Base-by-base conservation (phyloP, 2,329 filamentous ascomycete genomes). In the Penicillium sp. region DNA sequence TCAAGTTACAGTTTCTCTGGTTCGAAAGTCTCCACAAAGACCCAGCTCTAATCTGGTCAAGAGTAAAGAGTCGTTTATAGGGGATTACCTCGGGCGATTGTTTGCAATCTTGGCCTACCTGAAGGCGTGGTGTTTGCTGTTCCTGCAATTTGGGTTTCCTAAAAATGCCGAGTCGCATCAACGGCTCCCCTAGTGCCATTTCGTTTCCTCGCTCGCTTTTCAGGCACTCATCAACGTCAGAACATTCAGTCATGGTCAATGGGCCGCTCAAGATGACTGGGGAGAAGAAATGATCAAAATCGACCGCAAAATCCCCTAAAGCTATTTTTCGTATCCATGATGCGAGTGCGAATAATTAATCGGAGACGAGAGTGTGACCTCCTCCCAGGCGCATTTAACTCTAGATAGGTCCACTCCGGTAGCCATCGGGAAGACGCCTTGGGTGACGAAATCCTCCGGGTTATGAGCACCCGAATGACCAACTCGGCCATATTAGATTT, bases 281-380 rank as follows among this genome's bases (percentile, higher is more conserved):
- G 14, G 26, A 35, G 13, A 30, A 51, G 6, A 6, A 26, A 51
- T 30, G 26, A 35, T 51, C 46, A 51, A 10, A 51, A 16, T 22
- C 26, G n/a, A 19, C 16, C 14, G 30, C 33, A 2, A 52, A 14
- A 19, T 52, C 28, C 4, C n/a, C 33, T 11, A 52, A 14, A 6
- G 28, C 49, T 19, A 25, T 38, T 4, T 22, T 37, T 5, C 19
- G 28, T 37, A 52, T 52, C 49, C 6, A 52, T 33, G 16, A 52
- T 52, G 8, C 49, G 28, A 7, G 49, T 52, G 2, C 49, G 49
- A 16, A 52, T 14, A n/a, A 52, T 52, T 7, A n/a, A 52, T 52
- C 4, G 49, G 49, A 35, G 8, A 16, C 2, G 7, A n/a, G 77
- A 66, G 19, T 80, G 70, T 38, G 14, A 45, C 38, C 26, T 13